phyloP scores from a whole-genome alignment of 2,329 filamentous ascomycete species.

The Exophiala spinifera region DNA sequence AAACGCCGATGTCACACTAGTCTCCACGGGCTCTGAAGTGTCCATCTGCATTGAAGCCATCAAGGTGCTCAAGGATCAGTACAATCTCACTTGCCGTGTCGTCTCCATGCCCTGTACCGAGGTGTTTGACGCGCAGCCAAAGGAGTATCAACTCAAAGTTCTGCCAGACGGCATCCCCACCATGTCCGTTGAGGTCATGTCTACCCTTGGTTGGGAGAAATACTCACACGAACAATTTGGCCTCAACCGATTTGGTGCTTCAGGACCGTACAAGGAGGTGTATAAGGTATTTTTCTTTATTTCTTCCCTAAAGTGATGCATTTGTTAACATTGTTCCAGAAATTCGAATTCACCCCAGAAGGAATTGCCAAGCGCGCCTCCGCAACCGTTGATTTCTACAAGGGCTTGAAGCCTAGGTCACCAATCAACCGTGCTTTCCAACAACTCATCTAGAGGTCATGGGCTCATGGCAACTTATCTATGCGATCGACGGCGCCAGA shows the following conservation, averaged over 20 bases:
- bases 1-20: constrained; percentile 80
- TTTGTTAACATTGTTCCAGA: constrained; percentile 57
- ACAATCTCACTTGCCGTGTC: constrained; percentile 82
- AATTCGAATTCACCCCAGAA: constrained; percentile 99
- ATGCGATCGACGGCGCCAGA: neutral
- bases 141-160: constrained; percentile 91
- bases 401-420: constrained; percentile 88
- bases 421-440: constrained; percentile 97
- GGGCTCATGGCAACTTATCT: neutral
- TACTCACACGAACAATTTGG: constrained; percentile 99
- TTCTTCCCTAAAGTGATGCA: neutral
- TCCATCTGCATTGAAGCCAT: constrained; percentile 88
- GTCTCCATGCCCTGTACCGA: constrained; percentile 97
- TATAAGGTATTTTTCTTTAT: constrained; percentile 66
- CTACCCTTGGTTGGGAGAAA: constrained; percentile 96
- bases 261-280: constrained; percentile 94
- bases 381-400: constrained; percentile 95
- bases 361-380: constrained; percentile 92
- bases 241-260: constrained; percentile 97
- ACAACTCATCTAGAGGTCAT: constrained; percentile 72
- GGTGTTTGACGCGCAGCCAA: constrained; percentile 88
- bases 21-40: constrained; percentile 95
- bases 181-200: constrained; percentile 93
- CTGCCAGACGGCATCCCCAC: constrained; percentile 92
- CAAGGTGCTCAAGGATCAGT: constrained; percentile 85